These are phyloP conservation scores for Glaciozyma antarctica DNA, from an alignment of 768 basidiomycete genomes.

Conservation along the genomic window DNA sequence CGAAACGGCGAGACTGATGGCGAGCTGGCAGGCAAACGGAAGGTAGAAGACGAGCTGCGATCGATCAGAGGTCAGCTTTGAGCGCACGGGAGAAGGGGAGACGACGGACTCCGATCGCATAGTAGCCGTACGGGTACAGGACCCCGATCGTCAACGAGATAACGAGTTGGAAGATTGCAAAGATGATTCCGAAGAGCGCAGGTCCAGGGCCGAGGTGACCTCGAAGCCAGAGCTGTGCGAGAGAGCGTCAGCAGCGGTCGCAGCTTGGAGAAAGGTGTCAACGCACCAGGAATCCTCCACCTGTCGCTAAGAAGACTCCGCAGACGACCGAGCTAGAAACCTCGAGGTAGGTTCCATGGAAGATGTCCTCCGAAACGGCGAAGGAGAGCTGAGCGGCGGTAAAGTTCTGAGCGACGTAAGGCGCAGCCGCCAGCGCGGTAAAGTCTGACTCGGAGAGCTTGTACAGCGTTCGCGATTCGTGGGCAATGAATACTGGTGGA, in stretches of 20 bases:
- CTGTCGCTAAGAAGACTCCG: conserved; percentile 32
- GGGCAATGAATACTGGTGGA: conserved; percentile 16
- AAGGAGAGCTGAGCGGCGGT: conserved; percentile 2
- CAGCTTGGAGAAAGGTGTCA: background rate
- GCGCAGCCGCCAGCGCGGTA: background rate
- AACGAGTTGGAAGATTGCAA: conserved; percentile 10
- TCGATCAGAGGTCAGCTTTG: background rate
- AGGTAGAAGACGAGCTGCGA: conserved; percentile 28
- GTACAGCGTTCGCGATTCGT: conserved; percentile 9
- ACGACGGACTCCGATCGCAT: conserved; percentile 17
- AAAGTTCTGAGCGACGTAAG: conserved; percentile 2
- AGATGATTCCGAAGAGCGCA: conserved; percentile 3
- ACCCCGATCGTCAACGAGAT: conserved; percentile 22
- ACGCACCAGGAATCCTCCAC: conserved; percentile 18
- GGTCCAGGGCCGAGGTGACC: conserved; percentile 17
- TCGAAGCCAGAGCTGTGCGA: conserved; percentile 9
- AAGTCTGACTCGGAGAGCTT: conserved; percentile 11
- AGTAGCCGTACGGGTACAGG: conserved; percentile 30
- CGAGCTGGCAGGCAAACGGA: conserved; percentile 32
- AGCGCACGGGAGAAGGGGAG: too few species aligned
- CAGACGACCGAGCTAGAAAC: conserved; percentile 16
- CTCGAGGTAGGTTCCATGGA: conserved; percentile 30
- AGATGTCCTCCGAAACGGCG: conserved; percentile 15
- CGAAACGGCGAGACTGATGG: conserved; percentile 29
- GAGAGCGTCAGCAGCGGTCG: background rate